Base-by-base conservation (phyloP, 164 flowering plant genomes). In the Vitis labrusca region DNA sequence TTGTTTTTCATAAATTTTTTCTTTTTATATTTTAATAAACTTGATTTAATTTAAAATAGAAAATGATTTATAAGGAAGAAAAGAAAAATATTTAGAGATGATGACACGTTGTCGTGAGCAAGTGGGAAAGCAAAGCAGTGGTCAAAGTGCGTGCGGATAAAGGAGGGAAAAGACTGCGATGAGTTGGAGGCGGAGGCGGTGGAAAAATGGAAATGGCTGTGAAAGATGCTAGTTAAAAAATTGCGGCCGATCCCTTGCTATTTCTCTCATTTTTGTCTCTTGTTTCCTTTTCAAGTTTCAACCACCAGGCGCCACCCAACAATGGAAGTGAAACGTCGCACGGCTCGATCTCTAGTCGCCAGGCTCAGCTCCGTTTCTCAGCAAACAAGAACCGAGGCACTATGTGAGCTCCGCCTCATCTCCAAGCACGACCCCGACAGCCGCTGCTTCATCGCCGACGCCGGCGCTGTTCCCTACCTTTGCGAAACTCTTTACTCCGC, bases 371-470 rank as follows among this genome's bases (percentile, higher is more conserved):
- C 94, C 15, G 91, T 85, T 10, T 89, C 97, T 1, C 92, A 89
- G 14, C 84, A 81, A 62, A 86, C 87, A 67, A 86, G 90, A 17
- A 74, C 78, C 56, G 92, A 84, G 51, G 84, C 98, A 4, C 67
- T 93, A 5, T 76, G 84, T 71, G 94, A 93, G 82, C 89, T 95
- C 16, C 93, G 97, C 0, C 84, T 93, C 19, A 76, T 95, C 27
- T 68, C 98, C 63, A 93, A 90, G 64, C 77, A 84, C 78, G 98
- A 95, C 73, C 74, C 86, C 14, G 91, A 87, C 0, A 76, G 73
- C 80, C 92, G 99, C 2, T 76, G 88, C 2, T 7, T 88, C 13
- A 81, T 93, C 48, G 85, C 89, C 29, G 91, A 86, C 12, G 84
- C 87, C 49, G 94, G 91, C 5, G 99, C 91, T 14, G 58, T 93